Conservation (phyloP, 805 yeast genomes). For the Kodamaea sagamina region DNA sequence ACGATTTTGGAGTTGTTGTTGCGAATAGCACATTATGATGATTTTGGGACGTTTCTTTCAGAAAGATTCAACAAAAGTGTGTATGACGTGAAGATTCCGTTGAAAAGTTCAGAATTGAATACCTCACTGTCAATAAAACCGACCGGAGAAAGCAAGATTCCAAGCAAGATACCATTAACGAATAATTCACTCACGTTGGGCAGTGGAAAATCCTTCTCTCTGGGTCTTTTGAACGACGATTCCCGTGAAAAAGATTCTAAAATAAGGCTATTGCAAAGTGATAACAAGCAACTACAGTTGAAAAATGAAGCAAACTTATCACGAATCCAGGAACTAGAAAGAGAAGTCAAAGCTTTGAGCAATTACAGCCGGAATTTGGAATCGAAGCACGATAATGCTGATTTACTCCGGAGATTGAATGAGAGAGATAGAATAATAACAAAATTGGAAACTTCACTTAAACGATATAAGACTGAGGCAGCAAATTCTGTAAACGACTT, state of each 20-base stretch:
- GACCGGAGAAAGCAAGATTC: not conserved
- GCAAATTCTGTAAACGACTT: conserved; percentile 5
- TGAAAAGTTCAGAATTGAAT: not conserved
- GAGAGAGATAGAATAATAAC: conserved; percentile 9
- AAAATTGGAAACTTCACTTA: conserved; percentile 9
- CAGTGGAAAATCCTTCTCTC: not conserved
- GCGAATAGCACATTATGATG: conserved; percentile 22
- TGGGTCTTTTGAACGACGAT: not conserved
- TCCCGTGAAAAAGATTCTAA: too few species aligned
- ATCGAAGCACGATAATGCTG: conserved; percentile 10
- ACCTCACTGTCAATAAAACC: conserved; percentile 1
- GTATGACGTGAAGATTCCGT: conserved; percentile 5
- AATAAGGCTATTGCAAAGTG: not conserved
- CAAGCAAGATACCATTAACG: not conserved
- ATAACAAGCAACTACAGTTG: conserved; percentile 4
- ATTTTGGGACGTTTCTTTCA: conserved; percentile 23
- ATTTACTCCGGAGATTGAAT: conserved; percentile 4
- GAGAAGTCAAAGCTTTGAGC: conserved; percentile 19
- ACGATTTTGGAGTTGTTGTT: conserved; percentile 28
- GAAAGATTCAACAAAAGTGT: conserved; percentile 19
- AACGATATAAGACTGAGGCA: conserved; percentile 12
- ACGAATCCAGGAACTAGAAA: conserved; percentile 22
- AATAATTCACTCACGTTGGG: too few species aligned
- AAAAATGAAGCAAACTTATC: not conserved
- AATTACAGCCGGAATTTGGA: conserved; percentile 22